phyloP scores from a whole-genome alignment of 495 filamentous ascomycete genomes.

The Penicillium angulare region DNA sequence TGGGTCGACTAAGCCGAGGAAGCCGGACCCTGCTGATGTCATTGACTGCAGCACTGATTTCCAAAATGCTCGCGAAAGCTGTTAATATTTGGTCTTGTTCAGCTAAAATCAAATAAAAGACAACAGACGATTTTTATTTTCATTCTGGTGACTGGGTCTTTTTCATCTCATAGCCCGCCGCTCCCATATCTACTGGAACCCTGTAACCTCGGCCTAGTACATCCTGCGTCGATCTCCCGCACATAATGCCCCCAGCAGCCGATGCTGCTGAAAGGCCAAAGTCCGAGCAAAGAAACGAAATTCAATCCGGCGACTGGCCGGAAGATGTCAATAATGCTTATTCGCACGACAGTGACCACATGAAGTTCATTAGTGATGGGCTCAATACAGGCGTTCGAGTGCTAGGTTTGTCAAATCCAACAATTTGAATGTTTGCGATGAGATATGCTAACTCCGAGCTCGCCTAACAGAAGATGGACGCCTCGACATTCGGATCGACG shows the following conservation, averaged over 20 bases:
- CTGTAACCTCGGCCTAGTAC: not conserved
- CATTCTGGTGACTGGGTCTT: not conserved
- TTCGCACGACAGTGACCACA: not conserved
- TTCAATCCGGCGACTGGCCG: slow-evolving; percentile 17
- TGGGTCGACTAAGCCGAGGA: not conserved
- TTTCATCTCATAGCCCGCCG: too few species aligned
- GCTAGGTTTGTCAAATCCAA: slow-evolving; percentile 11
- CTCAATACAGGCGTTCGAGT: slow-evolving; percentile 25
- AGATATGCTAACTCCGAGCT: not conserved
- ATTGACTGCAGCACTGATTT: slow-evolving; percentile 2
- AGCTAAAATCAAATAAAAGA: not conserved
- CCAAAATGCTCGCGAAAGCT: not conserved
- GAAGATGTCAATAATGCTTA: not conserved
- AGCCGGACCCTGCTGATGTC: slow-evolving; percentile 12
- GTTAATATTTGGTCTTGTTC: too few species aligned
- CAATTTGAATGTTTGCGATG: not conserved
- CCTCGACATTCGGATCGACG: slow-evolving; percentile 25
- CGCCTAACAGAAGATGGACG: slow-evolving; percentile 22
- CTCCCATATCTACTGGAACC: not conserved
- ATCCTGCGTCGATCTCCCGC: slow-evolving; percentile 15
- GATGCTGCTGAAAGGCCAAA: not conserved
- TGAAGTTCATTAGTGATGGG: slow-evolving; percentile 21
- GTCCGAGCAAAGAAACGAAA: slow-evolving; percentile 2
- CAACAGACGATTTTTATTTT: not conserved
- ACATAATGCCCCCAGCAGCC: slow-evolving; percentile 13